Conservation (phyloP, 2,329 filamentous ascomycete species). For the Claviceps sp. region DNA sequence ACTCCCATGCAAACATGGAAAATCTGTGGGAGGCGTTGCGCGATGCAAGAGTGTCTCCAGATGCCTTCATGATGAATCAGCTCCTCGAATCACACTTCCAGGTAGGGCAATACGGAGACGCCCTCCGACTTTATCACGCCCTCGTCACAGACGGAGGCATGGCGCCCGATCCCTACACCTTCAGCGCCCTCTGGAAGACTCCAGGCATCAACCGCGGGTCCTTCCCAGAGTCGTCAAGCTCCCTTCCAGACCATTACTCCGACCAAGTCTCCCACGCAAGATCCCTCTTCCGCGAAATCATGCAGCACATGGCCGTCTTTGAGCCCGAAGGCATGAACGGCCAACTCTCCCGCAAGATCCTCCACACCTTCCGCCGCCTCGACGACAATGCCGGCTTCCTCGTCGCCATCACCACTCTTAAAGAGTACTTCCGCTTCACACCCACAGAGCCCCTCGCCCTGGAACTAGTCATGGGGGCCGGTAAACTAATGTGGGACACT, state of each 20-base stretch:
- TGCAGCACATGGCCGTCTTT: slow-evolving; percentile 34
- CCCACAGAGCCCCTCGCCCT: slow-evolving; percentile 32
- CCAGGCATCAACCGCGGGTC: slow-evolving; percentile 33
- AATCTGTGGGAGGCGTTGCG: slow-evolving; percentile 49
- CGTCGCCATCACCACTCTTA: slow-evolving; percentile 30
- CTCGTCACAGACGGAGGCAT: slow-evolving; percentile 38
- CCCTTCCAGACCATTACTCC: not conserved
- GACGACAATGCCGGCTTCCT: slow-evolving; percentile 31
- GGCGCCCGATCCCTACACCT: slow-evolving; percentile 54
- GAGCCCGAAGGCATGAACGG: slow-evolving; percentile 28
- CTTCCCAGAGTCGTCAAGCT: too few relatives aligned
- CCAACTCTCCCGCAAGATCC: slow-evolving; percentile 34
- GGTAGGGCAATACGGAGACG: slow-evolving; percentile 39
- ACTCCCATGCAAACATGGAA: slow-evolving; percentile 42
- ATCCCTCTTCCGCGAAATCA: slow-evolving; percentile 32
- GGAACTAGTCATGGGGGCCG: slow-evolving; percentile 32
- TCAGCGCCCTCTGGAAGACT: slow-evolving; percentile 52
- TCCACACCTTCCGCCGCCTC: slow-evolving; percentile 37
- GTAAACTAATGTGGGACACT: slow-evolving; percentile 29
- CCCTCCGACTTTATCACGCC: slow-evolving; percentile 40
- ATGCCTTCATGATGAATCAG: slow-evolving; percentile 70
- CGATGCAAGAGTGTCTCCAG: slow-evolving; percentile 50
- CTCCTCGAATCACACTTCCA: slow-evolving; percentile 55
- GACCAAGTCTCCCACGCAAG: slow-evolving; percentile 24
- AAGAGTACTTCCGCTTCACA: slow-evolving; percentile 28